Percentiles rank a stretch among this genome's conserved stretches.
Evolutionary conservation across 1,139 yeast species (phyloP).

Genomic region (Debaryomyces fabryi): DNA sequence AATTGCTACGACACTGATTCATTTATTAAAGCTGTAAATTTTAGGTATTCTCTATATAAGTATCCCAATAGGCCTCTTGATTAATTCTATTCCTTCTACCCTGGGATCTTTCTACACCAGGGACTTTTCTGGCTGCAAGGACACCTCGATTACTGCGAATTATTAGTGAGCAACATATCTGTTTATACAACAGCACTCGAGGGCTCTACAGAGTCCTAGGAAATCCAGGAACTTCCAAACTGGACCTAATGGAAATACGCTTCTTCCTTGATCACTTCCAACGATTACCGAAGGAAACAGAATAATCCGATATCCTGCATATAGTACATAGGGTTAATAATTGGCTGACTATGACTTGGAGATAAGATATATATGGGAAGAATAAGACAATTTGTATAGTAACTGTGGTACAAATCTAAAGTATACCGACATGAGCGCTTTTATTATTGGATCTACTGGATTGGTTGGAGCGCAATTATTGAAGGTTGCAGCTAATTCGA

Average conservation of each 20-base stretch:
- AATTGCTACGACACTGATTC: background rate
- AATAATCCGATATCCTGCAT: background rate
- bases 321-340: background rate
- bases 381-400: background rate
- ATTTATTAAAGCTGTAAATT: background rate
- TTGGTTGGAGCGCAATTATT: constrained; percentile 56
- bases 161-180: background rate
- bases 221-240: background rate
- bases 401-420: background rate
- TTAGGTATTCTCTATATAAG: background rate
- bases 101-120: background rate
- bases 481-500: constrained; percentile 35
- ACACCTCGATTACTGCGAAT: background rate
- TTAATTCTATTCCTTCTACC: too few relatives aligned
- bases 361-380: background rate
- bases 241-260: too few relatives aligned
- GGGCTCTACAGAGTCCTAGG: background rate
- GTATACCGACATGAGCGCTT: constrained; percentile 24
- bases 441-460: constrained; percentile 65
- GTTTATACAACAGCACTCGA: background rate
- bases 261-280: background rate
- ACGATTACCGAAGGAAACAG: background rate
- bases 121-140: background rate
- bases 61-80: background rate
- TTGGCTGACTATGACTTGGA: background rate